phyloP scores from a whole-genome alignment of 2,329 filamentous ascomycete species.

The Dendrostoma leiphaemia region DNA sequence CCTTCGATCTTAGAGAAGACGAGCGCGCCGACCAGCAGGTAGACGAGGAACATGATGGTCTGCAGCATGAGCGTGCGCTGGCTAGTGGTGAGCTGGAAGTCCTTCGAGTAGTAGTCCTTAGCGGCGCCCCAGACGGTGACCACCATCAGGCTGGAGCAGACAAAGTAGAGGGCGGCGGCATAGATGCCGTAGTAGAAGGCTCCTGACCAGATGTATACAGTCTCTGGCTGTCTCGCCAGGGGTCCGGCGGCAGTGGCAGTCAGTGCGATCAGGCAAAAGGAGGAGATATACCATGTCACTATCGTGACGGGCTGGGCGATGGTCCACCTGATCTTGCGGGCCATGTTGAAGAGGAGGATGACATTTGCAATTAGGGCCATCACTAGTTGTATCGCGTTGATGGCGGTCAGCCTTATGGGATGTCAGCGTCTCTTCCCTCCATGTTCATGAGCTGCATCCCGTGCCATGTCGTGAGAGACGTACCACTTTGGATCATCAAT shows the following conservation, averaged over 20 bases:
- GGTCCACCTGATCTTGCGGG: conserved; percentile 73
- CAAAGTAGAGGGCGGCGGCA: conserved; percentile 74
- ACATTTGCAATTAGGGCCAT: conserved; percentile 77
- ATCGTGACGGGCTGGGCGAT: conserved; percentile 84
- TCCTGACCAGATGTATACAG: conserved; percentile 67
- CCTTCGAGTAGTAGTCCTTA: conserved; percentile 66
- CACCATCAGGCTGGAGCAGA: conserved; percentile 73
- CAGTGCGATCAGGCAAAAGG: conserved; percentile 65
- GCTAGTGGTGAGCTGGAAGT: conserved; percentile 74
- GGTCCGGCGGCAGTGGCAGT: conserved; percentile 63
- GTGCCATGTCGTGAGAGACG: background rate
- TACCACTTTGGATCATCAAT: conserved; percentile 71
- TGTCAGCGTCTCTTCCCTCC: background rate
- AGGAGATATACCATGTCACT: conserved; percentile 69
- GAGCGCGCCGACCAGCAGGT: conserved; percentile 73
- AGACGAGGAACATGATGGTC: conserved; percentile 81
- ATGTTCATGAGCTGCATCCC: background rate
- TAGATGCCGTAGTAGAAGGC: conserved; percentile 86
- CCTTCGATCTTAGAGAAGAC: conserved; percentile 71
- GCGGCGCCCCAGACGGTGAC: conserved; percentile 78
- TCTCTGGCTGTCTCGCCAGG: conserved; percentile 38
- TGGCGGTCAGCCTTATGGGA: conserved; percentile 57
- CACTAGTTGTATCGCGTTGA: conserved; percentile 76
- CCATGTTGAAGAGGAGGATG: conserved; percentile 85
- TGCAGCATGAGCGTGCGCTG: conserved; percentile 89